Conservation (phyloP, 805 yeast genomes). For the Suhomyces faveliae region DNA sequence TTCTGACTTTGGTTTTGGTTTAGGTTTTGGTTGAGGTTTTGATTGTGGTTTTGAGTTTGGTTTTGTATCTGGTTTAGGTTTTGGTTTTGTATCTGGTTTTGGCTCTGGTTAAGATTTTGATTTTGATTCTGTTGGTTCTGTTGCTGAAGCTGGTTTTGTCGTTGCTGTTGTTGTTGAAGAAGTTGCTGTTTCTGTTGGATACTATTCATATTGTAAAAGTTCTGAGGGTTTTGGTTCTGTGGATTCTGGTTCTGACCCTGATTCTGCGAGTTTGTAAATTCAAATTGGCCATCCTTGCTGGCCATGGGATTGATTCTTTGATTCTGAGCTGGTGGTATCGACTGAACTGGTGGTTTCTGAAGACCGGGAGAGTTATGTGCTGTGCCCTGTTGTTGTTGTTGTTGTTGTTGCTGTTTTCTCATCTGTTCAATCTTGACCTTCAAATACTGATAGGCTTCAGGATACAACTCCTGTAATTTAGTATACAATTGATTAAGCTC, state of each 20-base stretch:
- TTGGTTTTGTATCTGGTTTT: not conserved
- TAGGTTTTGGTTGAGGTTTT: constrained; percentile 9
- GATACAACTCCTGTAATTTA: constrained; percentile 49
- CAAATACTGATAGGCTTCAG: constrained; percentile 49
- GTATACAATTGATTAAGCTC: constrained; percentile 49
- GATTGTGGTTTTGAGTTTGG: not conserved
- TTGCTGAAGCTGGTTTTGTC: constrained; percentile 11
- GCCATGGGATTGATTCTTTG: constrained; percentile 9
- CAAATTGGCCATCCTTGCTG: constrained; percentile 8
- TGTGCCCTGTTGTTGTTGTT: constrained; percentile 9
- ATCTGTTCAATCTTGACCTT: constrained; percentile 40
- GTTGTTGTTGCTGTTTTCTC: constrained; percentile 29
- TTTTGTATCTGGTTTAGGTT: not conserved
- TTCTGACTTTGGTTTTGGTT: not conserved
- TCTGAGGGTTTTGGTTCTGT: not conserved
- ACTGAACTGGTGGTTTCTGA: constrained; percentile 9
- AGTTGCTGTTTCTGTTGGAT: constrained; percentile 22
- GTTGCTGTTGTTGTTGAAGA: constrained; percentile 12
- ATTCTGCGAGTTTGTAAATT: not conserved
- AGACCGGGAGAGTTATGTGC: not conserved
- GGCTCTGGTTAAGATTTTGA: constrained; percentile 10
- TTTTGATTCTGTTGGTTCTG: constrained; percentile 12
- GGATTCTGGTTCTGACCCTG: no score
- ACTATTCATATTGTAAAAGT: not conserved
- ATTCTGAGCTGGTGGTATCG: constrained; percentile 10